A percentile compares a stretch with the other conserved stretches of the same genome.
These are phyloP conservation scores for Sporothrix euskadiensis DNA, from an alignment of 2,329 filamentous ascomycete species.

Conservation along the genomic window DNA sequence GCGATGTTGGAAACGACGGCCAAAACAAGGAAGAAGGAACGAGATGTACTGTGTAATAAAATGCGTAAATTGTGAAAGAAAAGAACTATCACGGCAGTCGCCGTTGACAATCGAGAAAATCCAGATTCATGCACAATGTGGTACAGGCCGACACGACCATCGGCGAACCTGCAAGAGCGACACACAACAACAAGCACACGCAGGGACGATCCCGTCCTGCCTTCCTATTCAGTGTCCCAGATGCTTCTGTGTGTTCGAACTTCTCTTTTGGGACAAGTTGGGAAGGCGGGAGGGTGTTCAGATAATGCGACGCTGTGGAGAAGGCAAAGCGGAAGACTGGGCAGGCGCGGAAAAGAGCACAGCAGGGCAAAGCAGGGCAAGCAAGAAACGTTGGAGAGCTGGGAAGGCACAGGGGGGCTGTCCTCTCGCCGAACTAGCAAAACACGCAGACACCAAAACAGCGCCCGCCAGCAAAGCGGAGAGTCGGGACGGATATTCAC, in stretches of 20 bases:
- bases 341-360: neutral
- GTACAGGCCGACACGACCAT: neutral
- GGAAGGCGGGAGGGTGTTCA: slow-evolving; percentile 2
- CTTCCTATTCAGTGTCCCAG: slow-evolving; percentile 13
- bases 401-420: neutral
- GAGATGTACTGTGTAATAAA: neutral
- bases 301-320: slow-evolving; percentile 23
- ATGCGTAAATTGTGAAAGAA: neutral
- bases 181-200: neutral
- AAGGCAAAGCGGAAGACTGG: slow-evolving; percentile 5
- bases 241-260: slow-evolving; percentile 4
- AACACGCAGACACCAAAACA: neutral
- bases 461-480: neutral
- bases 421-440: neutral
- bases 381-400: neutral
- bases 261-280: slow-evolving; percentile 22
- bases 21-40: neutral
- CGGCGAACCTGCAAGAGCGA: neutral
- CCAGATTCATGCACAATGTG: neutral
- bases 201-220: slow-evolving; percentile 10
- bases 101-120: neutral
- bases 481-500: neutral
- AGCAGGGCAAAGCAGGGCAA: neutral
- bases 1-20: neutral
- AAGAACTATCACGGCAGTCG: neutral